These are phyloP conservation scores for Nakazawaea wickerhamii DNA, from an alignment of 805 yeast species.

Conservation along the genomic window DNA sequence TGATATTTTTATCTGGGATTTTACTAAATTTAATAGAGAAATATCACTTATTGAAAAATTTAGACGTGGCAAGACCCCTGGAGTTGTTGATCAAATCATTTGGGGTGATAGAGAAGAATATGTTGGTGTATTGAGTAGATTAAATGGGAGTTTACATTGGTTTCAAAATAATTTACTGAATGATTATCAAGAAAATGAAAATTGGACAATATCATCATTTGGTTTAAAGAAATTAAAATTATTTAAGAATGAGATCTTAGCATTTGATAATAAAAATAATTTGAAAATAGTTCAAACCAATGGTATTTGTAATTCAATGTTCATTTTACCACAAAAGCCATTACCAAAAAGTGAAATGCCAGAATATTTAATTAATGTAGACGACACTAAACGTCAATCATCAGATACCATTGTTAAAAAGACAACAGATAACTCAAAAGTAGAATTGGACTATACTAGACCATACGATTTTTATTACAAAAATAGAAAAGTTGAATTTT, in stretches of 20 bases:
- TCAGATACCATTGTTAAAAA: background rate
- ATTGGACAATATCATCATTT: constrained; percentile 42
- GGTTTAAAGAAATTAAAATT: constrained; percentile 19
- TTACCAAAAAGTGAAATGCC: constrained; percentile 23
- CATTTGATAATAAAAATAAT: constrained; percentile 24
- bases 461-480: constrained; percentile 24
- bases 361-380: constrained; percentile 16
- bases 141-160: constrained; percentile 60
- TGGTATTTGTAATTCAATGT: constrained; percentile 34
- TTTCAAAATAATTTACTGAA: constrained; percentile 38
- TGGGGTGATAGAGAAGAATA: constrained; percentile 46
- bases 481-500: constrained; percentile 21
- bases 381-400: constrained; percentile 11
- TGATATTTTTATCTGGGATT: constrained; percentile 59
- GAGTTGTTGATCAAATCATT: constrained; percentile 41
- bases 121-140: constrained; percentile 46
- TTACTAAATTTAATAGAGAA: constrained; percentile 43
- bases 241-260: background rate
- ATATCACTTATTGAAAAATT: constrained; percentile 53
- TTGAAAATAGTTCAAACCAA: constrained; percentile 31
- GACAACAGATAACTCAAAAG: constrained; percentile 26
- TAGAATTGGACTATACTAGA: constrained; percentile 52
- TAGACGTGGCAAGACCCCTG: constrained; percentile 57
- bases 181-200: constrained; percentile 19
- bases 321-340: constrained; percentile 32